Conservation (phyloP, 176 grass and related monocot genomes). For the Triticum aestivum region IWGSC_CS_RefSeq_v2.1 NC_057809.1:111791737-111792236, state of each 20-base stretch:
- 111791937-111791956: constrained; percentile 62
- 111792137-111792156: constrained; percentile 88
- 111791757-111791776: constrained; percentile 15
- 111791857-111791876: constrained; percentile 90
- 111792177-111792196: constrained; percentile 77
- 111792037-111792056: constrained; percentile 72
- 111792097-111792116: constrained; percentile 93
- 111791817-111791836: constrained; percentile 43
- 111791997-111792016: constrained; percentile 74
- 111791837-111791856: constrained; percentile 43
- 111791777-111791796: constrained; percentile 18
- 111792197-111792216: constrained; percentile 32
- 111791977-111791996: constrained; percentile 61
- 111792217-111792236: constrained; percentile 38
- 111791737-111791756: constrained; percentile 11
- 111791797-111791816: background rate
- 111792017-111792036: constrained; percentile 78
- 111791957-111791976: constrained; percentile 64
- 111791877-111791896: constrained; percentile 90
- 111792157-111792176: constrained; percentile 84
- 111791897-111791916: constrained; percentile 82
- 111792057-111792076: constrained; percentile 75
- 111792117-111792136: constrained; percentile 80
- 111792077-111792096: constrained; percentile 83
- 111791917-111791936: constrained; percentile 68